Conservation (phyloP, 805 yeast genomes). For the Saturnispora serradocipensis region DNA sequence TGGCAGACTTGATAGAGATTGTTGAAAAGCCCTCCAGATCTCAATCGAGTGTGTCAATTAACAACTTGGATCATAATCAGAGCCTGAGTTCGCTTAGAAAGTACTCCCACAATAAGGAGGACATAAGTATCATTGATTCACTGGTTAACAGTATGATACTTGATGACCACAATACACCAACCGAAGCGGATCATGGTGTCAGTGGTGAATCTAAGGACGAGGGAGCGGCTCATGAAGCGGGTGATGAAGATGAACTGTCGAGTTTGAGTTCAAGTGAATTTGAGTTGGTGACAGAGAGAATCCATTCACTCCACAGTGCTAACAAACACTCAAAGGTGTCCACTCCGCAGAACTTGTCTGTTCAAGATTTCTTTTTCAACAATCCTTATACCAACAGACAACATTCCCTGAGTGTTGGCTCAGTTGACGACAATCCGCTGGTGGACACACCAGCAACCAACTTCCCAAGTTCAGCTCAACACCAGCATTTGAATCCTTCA, state of each 20-base stretch:
- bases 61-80: background rate
- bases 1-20: slow-evolving; percentile 24
- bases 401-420: slow-evolving; percentile 11
- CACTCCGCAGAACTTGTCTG: slow-evolving; percentile 29
- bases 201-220: background rate
- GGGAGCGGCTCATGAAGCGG: slow-evolving; percentile 3
- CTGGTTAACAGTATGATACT: background rate
- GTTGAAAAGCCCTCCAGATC: slow-evolving; percentile 8
- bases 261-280: slow-evolving; percentile 4
- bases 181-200: background rate
- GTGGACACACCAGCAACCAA: background rate
- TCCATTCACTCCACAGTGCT: slow-evolving; percentile 2
- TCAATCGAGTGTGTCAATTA: background rate
- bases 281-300: background rate
- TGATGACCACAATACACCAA: background rate
- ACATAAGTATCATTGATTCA: slow-evolving; percentile 5
- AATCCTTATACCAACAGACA: slow-evolving; percentile 19
- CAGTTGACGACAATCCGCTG: slow-evolving; percentile 8
- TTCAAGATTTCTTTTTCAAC: slow-evolving; percentile 45
- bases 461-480: background rate
- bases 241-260: slow-evolving; percentile 12
- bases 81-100: background rate
- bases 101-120: slow-evolving; percentile 3
- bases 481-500: slow-evolving; percentile 3
- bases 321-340: background rate